Evolutionary conservation across 106 monocot species (phyloP).

Genomic region (Dioscorea dumetorum): DNA sequence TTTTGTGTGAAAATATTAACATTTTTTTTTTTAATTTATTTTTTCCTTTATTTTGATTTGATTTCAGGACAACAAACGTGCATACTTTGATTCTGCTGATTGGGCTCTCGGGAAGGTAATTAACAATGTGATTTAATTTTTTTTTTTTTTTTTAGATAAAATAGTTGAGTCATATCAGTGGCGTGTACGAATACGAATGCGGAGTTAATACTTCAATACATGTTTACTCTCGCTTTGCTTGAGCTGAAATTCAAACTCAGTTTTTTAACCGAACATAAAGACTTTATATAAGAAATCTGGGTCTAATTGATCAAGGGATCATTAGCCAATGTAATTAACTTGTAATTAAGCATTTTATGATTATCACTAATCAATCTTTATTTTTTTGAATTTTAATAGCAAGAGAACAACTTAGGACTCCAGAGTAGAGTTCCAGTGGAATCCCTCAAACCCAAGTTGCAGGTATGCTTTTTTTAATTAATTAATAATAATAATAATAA

Average conservation of each 20-base stretch:
- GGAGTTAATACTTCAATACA: too few species aligned
- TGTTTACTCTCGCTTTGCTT: too few species aligned
- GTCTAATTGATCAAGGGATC: too few species aligned
- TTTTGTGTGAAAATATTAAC: neutral
- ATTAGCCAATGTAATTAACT: neutral
- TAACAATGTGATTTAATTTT: neutral
- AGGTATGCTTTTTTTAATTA: conserved; percentile 35
- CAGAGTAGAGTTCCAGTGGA: conserved; percentile 41
- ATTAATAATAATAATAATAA: too few species aligned
- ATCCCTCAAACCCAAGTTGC: conserved; percentile 68
- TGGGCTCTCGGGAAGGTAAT: conserved; percentile 73
- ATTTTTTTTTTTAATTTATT: neutral
- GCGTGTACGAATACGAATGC: too few species aligned
- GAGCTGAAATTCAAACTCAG: too few species aligned
- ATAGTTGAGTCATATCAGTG: too few species aligned
- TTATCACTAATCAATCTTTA: neutral
- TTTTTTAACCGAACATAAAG: too few species aligned
- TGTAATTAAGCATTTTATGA: neutral
- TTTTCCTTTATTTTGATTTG: conserved; percentile 1
- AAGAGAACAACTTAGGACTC: conserved; percentile 37
- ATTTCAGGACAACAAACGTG: conserved; percentile 51
- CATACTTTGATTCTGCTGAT: conserved; percentile 79
- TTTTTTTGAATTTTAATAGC: conserved; percentile 19
- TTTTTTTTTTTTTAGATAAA: too few species aligned
- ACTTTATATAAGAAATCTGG: too few species aligned